Percentiles rank a stretch among this genome's conserved stretches.
These are phyloP conservation scores for Nothophaeocryptopus gaeumannii DNA, from an alignment of 2,329 filamentous ascomycete genomes.

Conservation along the genomic window DNA sequence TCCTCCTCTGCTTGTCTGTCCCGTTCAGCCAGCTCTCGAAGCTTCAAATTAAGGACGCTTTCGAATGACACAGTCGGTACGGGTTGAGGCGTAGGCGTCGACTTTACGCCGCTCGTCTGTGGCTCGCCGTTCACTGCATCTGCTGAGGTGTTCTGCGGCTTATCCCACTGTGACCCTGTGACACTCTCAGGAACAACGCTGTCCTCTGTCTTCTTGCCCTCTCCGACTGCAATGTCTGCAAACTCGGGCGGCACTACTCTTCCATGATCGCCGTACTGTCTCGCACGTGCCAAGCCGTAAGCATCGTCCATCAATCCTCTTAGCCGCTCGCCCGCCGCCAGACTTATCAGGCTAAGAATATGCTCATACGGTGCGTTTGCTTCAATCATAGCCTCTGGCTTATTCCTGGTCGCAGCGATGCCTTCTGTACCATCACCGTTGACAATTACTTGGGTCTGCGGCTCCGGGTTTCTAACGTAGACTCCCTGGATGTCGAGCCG, in stretches of 20 bases:
- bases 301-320: constrained; percentile 76
- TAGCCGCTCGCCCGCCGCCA: constrained; percentile 77
- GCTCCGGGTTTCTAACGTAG: constrained; percentile 35
- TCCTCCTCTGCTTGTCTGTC: constrained; percentile 73
- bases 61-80: constrained; percentile 44
- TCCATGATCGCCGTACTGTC: constrained; percentile 77
- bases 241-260: constrained; percentile 74
- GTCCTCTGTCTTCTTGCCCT: constrained; percentile 38
- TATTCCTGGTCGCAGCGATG: constrained; percentile 25
- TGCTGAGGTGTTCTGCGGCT: constrained; percentile 12
- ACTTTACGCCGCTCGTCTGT: constrained; percentile 17
- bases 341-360: constrained; percentile 75
- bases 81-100: constrained; percentile 36
- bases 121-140: constrained; percentile 22
- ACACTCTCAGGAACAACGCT: constrained; percentile 38
- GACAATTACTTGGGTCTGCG: constrained; percentile 26
- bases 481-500: constrained; percentile 58
- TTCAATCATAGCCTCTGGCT: constrained; percentile 56
- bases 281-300: constrained; percentile 64
- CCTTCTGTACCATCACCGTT: constrained; percentile 30
- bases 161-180: constrained; percentile 35
- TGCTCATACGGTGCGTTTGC: constrained; percentile 71
- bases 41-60: constrained; percentile 46
- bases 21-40: constrained; percentile 62
- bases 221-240: constrained; percentile 63